Base-by-base conservation (phyloP, 805 yeast genomes). In the Wickerhamomyces alni region DNA sequence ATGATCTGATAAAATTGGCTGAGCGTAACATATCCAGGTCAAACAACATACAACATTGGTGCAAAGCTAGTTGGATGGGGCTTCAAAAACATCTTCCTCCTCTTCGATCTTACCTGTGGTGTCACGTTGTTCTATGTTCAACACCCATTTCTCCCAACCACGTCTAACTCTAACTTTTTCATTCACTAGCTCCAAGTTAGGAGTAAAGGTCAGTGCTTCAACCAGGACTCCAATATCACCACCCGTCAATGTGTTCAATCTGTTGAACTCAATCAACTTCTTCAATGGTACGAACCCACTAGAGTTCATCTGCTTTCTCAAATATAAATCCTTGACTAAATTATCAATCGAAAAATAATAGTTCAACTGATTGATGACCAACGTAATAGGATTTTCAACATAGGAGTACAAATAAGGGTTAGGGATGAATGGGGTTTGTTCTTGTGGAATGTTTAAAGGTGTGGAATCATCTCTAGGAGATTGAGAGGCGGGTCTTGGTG, bases 321-420 rank as follows among this genome's bases (percentile, higher is more conserved):
- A 70, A 58, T 67, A 91, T 32, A 79, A 66, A 65, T 93, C 99
- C 62, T 85, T 84, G 50, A 82, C 67, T 62, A 93, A 73, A 61
- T 93, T 93, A 51, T 87, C 96, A 35, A 79, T 71, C 17, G 95
- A 82, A 65, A 93, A 85, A 63, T 93, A 93, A 69, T 91, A 93
- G 53, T 84, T 89, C 41, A 89, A 67, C 67, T 91, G 97, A 61
- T 59, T 61, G 8, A 74, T 57, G 25, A 71, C 61, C 15, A 43
- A 21, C 2, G 46, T 37, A 4, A 47, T 35, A 8, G 52, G 48
- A 29, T 56, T 58, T 30, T 38, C 47, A 35, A 35, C 34, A 33
- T 37, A 21, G 13, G 34, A 21, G 17, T 31, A 33, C 19, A 44
- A 43, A 31, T 44, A 48, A 17, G 40, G 36, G 27, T 38, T 39